phyloP scores from a whole-genome alignment of 192 early-diverging fungal genomes.

The Backusella parvicylindrica region DNA sequence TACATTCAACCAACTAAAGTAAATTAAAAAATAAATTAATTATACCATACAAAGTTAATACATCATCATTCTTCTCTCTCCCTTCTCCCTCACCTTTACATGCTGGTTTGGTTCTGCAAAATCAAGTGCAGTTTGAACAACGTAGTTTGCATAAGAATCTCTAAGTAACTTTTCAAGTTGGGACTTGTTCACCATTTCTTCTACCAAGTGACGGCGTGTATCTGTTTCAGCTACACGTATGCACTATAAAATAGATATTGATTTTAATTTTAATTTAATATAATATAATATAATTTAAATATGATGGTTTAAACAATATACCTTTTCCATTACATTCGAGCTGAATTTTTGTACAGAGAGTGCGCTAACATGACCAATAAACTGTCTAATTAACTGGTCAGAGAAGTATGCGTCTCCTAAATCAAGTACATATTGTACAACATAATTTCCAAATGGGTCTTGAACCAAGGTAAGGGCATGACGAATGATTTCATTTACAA shows the following conservation, averaged over 20 bases:
- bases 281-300: too few relatives aligned
- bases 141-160: constrained; percentile 89
- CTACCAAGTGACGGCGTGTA: constrained; percentile 68
- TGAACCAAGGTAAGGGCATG: constrained; percentile 75
- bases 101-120: constrained; percentile 72
- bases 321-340: constrained; percentile 91
- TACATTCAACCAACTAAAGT: constrained; percentile 67
- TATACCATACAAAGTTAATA: background rate
- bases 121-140: constrained; percentile 86
- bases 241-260: constrained; percentile 45
- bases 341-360: constrained; percentile 89
- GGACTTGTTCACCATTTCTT: constrained; percentile 71
- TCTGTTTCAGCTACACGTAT: constrained; percentile 73
- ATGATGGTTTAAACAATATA: constrained; percentile 31
- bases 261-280: constrained; percentile 31
- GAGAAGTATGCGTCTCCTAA: constrained; percentile 63
- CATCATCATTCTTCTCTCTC: constrained; percentile 8
- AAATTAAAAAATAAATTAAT: background rate
- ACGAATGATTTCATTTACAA: constrained; percentile 71
- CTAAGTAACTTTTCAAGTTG: constrained; percentile 74
- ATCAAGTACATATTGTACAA: constrained; percentile 89
- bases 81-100: constrained; percentile 34
- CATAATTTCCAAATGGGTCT: constrained; percentile 91
- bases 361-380: constrained; percentile 68
- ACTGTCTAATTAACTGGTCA: constrained; percentile 69